Conservation (phyloP, 75 land plant genomes). For the Sequoia sempervirens region DNA sequence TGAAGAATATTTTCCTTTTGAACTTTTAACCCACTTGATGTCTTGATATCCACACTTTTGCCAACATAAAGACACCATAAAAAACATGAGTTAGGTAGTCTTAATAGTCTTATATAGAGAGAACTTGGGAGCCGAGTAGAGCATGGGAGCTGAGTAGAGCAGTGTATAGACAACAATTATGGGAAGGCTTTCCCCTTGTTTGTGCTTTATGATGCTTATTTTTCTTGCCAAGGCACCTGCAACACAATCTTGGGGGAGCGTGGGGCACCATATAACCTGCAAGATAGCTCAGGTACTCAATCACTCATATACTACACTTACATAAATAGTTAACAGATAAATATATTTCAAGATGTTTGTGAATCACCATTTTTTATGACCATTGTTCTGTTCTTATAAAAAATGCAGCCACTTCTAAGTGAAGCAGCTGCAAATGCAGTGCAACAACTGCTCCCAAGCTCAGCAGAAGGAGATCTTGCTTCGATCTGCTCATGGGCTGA, state of each 20-base stretch:
- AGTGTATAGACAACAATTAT: neutral
- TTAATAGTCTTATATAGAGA: neutral
- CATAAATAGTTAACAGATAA: neutral
- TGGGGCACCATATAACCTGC: constrained; percentile 50
- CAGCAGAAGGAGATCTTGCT: constrained; percentile 35
- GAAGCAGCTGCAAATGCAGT: constrained; percentile 28
- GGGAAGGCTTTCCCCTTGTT: neutral
- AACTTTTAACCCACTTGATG: too few relatives aligned
- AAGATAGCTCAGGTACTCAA: constrained; percentile 44
- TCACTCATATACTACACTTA: too few relatives aligned
- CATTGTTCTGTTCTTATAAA: too few relatives aligned
- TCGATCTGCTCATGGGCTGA: constrained; percentile 59
- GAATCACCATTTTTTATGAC: neutral
- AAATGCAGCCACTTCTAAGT: constrained; percentile 25
- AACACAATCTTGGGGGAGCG: constrained; percentile 44
- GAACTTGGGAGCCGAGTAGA: too few relatives aligned
- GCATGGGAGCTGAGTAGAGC: neutral
- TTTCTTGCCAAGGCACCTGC: neutral
- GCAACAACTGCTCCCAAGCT: constrained; percentile 29
- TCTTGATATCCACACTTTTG: too few relatives aligned
- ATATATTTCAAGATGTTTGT: neutral
- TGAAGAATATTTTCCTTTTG: too few relatives aligned
- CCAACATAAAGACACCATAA: too few relatives aligned
- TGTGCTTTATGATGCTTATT: neutral
- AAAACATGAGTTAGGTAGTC: neutral